Evolutionary conservation across 1,284 basidiomycete genomes (phyloP), one percentile per base, ranked within the genome.

Genomic region (Fomitiporia mediterranea): DNA sequence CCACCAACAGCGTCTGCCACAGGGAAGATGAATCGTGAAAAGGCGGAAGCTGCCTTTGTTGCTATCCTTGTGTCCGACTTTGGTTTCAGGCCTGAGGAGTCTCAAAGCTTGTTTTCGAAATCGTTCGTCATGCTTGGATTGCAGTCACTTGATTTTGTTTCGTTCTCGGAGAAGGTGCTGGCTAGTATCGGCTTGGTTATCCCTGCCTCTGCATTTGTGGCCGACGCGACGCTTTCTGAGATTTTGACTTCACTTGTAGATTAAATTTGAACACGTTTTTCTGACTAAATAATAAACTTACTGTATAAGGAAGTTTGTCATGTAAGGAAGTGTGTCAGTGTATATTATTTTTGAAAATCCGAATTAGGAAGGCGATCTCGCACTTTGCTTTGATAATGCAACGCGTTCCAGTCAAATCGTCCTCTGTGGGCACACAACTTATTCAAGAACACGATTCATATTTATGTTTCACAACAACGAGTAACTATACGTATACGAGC

Each of bases 61-160:
- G 27, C 13, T n/a, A 43, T 44, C 28, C 37, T 34, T 44, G 43
- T 49, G 28, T 46, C 30, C 21, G 37, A 53, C 19, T 44, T 39
- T 39, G 23, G 38, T 7, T 58, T 58, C 25, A 38, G 21, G 8
- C 46, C 39, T 25, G 23, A 17, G 4, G 35, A 34, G 21, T 46
- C 52, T 8, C 23, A 17, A n/a, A 44, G 15, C 15, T 32, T 58
- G 38, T 46, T 58, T 15, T 55, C 42, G 13, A 43, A 40, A 49
- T 55, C 56, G 3, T 54, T 58, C 13, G 43, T 47, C 27, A 32
- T 44, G 23, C 30, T 55, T 23, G 56, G 56, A 11, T 19, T 58
- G 27, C 53, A 58, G 30, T 55, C 53, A 11, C 47, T 58, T 21
- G 56, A 58, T 27, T 55, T 58, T 34, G 46, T 58, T n/a, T 23